These are phyloP conservation scores for Bremia lactucae DNA, from an alignment of 352 stramenopile species.

Conservation along the genomic window DNA sequence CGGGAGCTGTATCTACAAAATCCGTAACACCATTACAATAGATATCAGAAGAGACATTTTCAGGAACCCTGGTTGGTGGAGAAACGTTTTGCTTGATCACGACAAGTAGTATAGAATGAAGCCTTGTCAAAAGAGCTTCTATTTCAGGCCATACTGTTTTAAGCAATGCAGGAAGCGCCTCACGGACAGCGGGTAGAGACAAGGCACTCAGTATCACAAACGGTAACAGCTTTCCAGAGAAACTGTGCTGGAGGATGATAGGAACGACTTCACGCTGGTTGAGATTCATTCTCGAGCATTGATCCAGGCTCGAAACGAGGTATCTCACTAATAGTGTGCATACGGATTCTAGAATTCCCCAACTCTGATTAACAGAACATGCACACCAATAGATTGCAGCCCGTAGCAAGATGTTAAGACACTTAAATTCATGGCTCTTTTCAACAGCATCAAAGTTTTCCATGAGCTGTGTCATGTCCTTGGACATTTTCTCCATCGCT, in stretches of 20 bases:
- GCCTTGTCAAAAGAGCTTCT: conserved; percentile 23
- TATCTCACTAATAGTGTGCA: conserved; percentile 45
- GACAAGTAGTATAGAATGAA: conserved; percentile 7
- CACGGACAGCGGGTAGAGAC: conserved; percentile 51
- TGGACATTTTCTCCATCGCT: conserved; percentile 4
- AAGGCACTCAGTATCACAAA: conserved; percentile 60
- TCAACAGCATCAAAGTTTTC: conserved; percentile 36
- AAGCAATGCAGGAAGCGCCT: conserved; percentile 27
- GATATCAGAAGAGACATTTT: background rate
- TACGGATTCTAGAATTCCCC: conserved; percentile 44
- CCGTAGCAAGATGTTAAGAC: conserved; percentile 65
- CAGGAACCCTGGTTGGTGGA: background rate
- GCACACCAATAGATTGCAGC: conserved; percentile 71
- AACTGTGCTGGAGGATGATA: conserved; percentile 40
- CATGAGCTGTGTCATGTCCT: conserved; percentile 6
- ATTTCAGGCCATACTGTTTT: conserved; percentile 37
- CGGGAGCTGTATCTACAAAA: conserved; percentile 10
- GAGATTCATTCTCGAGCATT: conserved; percentile 6
- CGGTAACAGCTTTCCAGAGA: conserved; percentile 60
- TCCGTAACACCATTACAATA: conserved; percentile 2
- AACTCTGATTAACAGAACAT: conserved; percentile 30
- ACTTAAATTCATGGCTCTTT: conserved; percentile 58
- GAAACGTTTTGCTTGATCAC: conserved; percentile 7
- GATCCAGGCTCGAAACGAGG: conserved; percentile 29
- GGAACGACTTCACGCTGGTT: conserved; percentile 15